These are phyloP conservation scores for Globisporangium barbulae DNA, from an alignment of 352 stramenopile genomes.

Conservation along the genomic window DNA sequence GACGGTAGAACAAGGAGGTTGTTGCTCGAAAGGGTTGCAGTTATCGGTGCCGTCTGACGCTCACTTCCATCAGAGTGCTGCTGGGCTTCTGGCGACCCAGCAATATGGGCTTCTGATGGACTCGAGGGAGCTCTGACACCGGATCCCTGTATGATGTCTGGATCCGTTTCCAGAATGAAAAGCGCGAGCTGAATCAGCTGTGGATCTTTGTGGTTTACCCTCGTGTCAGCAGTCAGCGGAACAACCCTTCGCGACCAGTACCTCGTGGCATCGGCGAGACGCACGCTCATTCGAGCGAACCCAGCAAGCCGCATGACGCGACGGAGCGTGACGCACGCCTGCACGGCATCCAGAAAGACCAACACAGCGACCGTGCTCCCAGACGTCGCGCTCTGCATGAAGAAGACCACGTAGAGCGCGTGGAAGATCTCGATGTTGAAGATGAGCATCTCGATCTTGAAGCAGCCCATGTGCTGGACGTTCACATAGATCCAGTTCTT, in stretches of 20 bases:
- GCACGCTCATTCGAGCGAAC: not conserved
- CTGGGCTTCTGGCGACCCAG: not conserved
- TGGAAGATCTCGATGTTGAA: constrained; percentile 61
- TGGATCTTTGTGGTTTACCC: not conserved
- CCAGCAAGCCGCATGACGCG: not conserved
- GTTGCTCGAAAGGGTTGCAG: not conserved
- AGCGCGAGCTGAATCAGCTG: not conserved
- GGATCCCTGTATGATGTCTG: not conserved
- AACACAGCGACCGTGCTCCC: constrained; percentile 25
- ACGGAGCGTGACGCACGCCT: constrained; percentile 12
- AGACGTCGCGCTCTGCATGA: constrained; percentile 34
- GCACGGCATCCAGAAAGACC: constrained; percentile 28
- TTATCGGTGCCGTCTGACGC: not conserved
- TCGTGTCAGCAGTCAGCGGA: not conserved
- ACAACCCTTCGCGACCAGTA: not conserved
- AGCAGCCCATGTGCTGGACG: not conserved
- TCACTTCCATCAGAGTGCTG: not conserved
- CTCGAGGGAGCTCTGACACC: not conserved
- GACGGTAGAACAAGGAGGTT: not conserved
- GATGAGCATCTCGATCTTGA: constrained; percentile 28
- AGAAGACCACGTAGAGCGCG: constrained; percentile 37
- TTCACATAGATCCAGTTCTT: constrained; percentile 1
- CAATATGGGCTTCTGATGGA: not conserved
- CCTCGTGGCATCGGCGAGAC: not conserved
- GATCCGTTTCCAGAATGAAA: not conserved